phyloP scores from a whole-genome alignment of 2,329 filamentous ascomycete species.

The Xylaria sp. region DNA sequence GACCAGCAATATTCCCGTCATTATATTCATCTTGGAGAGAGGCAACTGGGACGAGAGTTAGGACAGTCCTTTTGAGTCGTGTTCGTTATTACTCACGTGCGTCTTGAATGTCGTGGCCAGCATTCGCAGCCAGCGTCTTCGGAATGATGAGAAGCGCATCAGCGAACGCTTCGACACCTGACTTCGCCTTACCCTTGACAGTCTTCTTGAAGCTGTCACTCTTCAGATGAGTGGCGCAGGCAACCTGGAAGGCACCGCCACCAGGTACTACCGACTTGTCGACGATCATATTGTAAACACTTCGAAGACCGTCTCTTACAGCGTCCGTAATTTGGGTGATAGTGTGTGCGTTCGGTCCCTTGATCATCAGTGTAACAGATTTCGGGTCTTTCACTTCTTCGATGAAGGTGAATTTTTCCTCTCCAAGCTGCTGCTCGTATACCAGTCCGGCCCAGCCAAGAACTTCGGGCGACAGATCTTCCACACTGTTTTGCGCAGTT shows the following conservation, averaged over 20 bases:
- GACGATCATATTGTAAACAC: constrained; percentile 99
- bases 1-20: constrained; percentile 85
- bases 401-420: constrained; percentile 99
- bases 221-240: constrained; percentile 86
- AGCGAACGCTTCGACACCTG: constrained; percentile 92
- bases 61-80: background rate
- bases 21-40: constrained; percentile 84
- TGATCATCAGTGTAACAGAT: constrained; percentile 96
- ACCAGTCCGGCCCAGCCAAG: constrained; percentile 96
- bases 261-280: constrained; percentile 95
- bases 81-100: constrained; percentile 70
- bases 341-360: constrained; percentile 96
- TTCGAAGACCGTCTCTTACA: constrained; percentile 91
- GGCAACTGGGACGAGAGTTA: constrained; percentile 69
- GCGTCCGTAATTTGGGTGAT: constrained; percentile 97
- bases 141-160: constrained; percentile 95
- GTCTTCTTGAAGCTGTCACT: constrained; percentile 87
- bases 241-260: constrained; percentile 94
- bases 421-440: constrained; percentile 95
- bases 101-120: constrained; percentile 96
- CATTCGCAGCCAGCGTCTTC: constrained; percentile 96
- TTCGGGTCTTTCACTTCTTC: constrained; percentile 99
- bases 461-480: constrained; percentile 86
- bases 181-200: constrained; percentile 98
- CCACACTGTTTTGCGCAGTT: constrained; percentile 92